These are phyloP conservation scores for Daldinia sp. DNA, from an alignment of 2,329 filamentous ascomycete genomes.

Conservation along the genomic window DNA sequence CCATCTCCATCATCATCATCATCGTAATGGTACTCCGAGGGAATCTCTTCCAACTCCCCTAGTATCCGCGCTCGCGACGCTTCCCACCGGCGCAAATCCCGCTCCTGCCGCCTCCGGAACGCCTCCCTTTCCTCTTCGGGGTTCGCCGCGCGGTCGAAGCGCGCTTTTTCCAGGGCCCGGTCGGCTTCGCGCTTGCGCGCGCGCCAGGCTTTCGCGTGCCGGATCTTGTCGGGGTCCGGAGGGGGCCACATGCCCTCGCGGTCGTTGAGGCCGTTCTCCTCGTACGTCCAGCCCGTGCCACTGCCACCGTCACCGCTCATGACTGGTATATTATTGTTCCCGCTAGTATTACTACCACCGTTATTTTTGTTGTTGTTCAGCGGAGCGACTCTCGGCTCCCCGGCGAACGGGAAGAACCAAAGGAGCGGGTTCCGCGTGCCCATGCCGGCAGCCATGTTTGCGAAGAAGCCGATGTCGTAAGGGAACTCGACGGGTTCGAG, in stretches of 20 bases:
- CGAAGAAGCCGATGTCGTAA: constrained; percentile 81
- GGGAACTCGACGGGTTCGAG: constrained; percentile 80
- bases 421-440: constrained; percentile 72
- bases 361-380: background rate
- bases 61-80: constrained; percentile 56
- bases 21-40: constrained; percentile 60
- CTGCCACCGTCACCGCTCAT: constrained; percentile 59
- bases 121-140: constrained; percentile 62
- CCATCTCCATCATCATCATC: constrained; percentile 45
- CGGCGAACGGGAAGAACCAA: constrained; percentile 78
- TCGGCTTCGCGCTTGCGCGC: constrained; percentile 53
- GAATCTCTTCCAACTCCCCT: constrained; percentile 63
- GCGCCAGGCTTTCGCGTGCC: constrained; percentile 55
- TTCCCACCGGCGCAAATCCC: constrained; percentile 57
- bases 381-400: constrained; percentile 59
- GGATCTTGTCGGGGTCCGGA: constrained; percentile 70
- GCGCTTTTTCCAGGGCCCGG: constrained; percentile 44
- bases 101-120: constrained; percentile 63
- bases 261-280: constrained; percentile 83
- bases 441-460: constrained; percentile 82
- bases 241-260: constrained; percentile 72
- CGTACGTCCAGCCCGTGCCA: constrained; percentile 70
- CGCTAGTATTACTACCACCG: constrained; percentile 40
- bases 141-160: constrained; percentile 37
- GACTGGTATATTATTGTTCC: background rate